Evolutionary conservation across 2,329 filamentous ascomycete genomes (phyloP).

Genomic region (Diaporthe sp.): DNA sequence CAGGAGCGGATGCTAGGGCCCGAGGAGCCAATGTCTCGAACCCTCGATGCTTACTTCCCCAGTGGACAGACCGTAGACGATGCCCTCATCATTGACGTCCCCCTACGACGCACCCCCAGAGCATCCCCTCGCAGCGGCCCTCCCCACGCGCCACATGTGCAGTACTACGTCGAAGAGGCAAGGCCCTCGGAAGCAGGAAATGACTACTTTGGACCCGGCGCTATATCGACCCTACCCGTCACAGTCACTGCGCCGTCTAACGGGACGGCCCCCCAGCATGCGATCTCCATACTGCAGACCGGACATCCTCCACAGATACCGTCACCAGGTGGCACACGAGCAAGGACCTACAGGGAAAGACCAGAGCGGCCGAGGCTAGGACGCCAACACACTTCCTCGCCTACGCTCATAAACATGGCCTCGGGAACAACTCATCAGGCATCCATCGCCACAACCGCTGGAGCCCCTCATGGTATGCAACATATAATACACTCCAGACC

Average conservation of each 20-base stretch:
- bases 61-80: constrained; percentile 91
- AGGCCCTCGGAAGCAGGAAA: constrained; percentile 77
- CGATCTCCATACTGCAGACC: constrained; percentile 83
- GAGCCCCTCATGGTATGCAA: constrained; percentile 53
- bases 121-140: constrained; percentile 78
- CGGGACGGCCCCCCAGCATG: constrained; percentile 51
- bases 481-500: constrained; percentile 54
- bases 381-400: constrained; percentile 85
- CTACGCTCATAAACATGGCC: constrained; percentile 76
- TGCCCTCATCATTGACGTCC: constrained; percentile 91
- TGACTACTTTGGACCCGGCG: constrained; percentile 85
- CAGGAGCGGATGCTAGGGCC: constrained; percentile 82
- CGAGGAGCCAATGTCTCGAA: constrained; percentile 85
- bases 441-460: constrained; percentile 49
- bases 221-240: constrained; percentile 57
- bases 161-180: constrained; percentile 73
- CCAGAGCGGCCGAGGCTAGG: constrained; percentile 72
- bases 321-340: constrained; percentile 79
- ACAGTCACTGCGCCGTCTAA: constrained; percentile 55
- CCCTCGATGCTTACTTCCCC: constrained; percentile 86
- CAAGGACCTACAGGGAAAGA: constrained; percentile 69
- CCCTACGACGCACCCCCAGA: constrained; percentile 80
- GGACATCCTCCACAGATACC: constrained; percentile 86
- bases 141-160: constrained; percentile 56
- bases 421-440: constrained; percentile 60